Evolutionary conservation across 441 rosid genomes (phyloP).

Genomic region (Cnidoscolus chayamansa): DNA sequence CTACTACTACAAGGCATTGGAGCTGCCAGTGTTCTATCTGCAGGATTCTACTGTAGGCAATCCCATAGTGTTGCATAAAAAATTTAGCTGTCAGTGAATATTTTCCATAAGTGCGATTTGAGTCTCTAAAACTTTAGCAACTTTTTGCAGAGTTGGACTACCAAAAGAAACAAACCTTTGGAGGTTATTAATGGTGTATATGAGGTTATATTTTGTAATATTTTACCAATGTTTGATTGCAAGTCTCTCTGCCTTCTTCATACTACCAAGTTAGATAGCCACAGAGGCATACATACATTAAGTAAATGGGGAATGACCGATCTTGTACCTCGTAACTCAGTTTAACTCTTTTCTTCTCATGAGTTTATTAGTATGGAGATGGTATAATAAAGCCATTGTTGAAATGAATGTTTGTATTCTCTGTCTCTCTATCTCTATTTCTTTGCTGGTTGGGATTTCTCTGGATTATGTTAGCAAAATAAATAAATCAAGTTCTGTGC

Average conservation of each 20-base stretch:
- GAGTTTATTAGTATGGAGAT: background rate
- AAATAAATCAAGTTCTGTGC: constrained; percentile 18
- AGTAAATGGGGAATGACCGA: background rate
- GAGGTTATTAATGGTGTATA: background rate
- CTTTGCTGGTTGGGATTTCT: background rate
- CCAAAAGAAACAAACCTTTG: background rate
- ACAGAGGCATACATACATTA: background rate
- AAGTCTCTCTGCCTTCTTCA: background rate
- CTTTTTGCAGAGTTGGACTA: background rate
- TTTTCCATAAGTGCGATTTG: background rate
- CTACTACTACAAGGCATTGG: background rate
- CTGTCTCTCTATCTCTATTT: background rate
- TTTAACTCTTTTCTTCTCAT: background rate
- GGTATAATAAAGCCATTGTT: background rate
- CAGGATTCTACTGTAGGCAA: background rate
- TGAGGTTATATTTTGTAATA: background rate
- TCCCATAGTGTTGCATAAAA: background rate
- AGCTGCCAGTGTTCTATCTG: background rate
- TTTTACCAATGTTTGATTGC: background rate
- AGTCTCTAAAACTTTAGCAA: background rate
- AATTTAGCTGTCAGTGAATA: background rate
- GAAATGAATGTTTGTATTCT: background rate
- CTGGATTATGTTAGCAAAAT: background rate
- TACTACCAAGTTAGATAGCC: background rate
- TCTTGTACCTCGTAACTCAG: background rate